phyloP scores from a whole-genome alignment of 1,139 yeast species.

The Geotrichum aggregatum region DNA sequence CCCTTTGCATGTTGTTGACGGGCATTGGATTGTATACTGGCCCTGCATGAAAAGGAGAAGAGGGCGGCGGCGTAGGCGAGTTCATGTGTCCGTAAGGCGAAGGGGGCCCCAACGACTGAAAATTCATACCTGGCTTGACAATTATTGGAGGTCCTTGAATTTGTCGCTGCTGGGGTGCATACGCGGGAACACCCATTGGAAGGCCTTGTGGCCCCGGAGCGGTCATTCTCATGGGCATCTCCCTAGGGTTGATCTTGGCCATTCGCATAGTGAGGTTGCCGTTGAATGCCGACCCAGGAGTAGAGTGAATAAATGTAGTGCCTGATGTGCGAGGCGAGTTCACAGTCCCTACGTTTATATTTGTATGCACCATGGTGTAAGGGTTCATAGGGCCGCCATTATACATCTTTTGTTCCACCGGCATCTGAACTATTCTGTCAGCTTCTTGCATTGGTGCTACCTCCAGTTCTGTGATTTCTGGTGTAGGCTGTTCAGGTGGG shows the following conservation, averaged over 20 bases:
- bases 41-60: slow-evolving; percentile 1
- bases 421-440: neutral
- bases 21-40: slow-evolving; percentile 3
- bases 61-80: slow-evolving; percentile 8
- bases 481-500: slow-evolving; percentile 61
- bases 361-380: neutral
- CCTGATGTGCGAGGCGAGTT: neutral
- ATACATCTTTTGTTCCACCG: neutral
- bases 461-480: slow-evolving; percentile 39
- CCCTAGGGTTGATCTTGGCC: neutral
- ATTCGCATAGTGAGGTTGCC: slow-evolving; percentile 9
- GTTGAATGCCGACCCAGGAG: slow-evolving; percentile 7
- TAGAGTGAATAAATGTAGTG: slow-evolving; percentile 10
- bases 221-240: neutral
- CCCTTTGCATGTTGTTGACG: neutral
- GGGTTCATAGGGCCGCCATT: neutral
- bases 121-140: neutral
- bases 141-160: slow-evolving; percentile 1
- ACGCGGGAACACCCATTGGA: slow-evolving; percentile 2
- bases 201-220: neutral
- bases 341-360: neutral
- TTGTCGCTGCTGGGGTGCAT: neutral
- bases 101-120: neutral
- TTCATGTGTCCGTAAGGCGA: slow-evolving; percentile 9
- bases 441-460: neutral